Base-by-base conservation (phyloP, 1,284 basidiomycete species). In the Pseudozyma sp. region DNA sequence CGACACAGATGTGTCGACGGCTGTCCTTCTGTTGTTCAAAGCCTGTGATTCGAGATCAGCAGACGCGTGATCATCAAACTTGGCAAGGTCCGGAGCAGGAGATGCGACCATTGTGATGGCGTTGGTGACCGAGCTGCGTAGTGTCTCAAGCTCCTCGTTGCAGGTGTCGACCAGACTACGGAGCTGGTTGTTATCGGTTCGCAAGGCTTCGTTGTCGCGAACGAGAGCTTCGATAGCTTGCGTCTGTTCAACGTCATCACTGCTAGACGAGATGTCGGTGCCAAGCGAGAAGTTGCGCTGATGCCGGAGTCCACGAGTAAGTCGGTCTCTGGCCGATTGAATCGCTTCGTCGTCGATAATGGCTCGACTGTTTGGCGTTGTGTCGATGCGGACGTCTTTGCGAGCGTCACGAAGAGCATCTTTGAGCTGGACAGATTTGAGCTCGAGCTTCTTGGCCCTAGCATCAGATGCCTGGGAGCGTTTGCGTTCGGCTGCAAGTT, bases 401-500 rank as follows among this genome's bases (percentile, higher is more conserved):
- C 63, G 62, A 2, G 76, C 76, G 42, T 51, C 57, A 39, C 60
- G 38, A 19, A 82, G 66, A 0, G 69, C 59, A 10, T 77, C 76
- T 34, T 48, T 68, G 55, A 79, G 66, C 43, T 76, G 61, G 0
- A 47, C 14, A 5, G 52, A 57, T 19, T 54, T 69, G 36, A 51
- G 61, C 10, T 66, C 78, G 31, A 79, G 91, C 88, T 89, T 86
- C 21, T 75, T 78, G 57, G 90, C 87, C 45, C 90, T 89, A 1
- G 88, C 86, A 75, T 95, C 93, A 9, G 93, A 91, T 43, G 90
- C 86, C 56, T 89, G 89, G 5, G 91, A 89, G 39, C 91, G 88
- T 59, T 91, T 90, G 7, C 89, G 86, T 76, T 95, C 93, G 53
- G 88, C 89, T 57, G 92, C 91, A 25, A 92, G 88, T 81, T 95